These are phyloP conservation scores for Boletus sp. DNA, from an alignment of 1,284 basidiomycete genomes.

Conservation along the genomic window DNA sequence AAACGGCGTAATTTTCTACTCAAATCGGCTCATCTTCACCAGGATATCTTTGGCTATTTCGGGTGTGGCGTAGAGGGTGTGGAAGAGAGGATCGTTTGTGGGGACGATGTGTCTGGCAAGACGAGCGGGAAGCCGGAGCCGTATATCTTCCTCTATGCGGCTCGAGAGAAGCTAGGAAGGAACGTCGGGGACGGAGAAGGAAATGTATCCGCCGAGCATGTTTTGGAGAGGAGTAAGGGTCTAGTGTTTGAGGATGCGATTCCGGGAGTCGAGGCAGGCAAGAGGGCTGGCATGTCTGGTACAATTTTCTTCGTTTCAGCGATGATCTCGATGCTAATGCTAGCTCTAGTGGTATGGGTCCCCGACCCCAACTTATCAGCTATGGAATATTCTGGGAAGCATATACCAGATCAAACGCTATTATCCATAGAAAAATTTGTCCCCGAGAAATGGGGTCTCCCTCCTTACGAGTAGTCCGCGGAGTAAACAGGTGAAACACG, in stretches of 20 bases:
- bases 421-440: slow-evolving; percentile 66
- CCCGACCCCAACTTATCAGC: slow-evolving; percentile 69
- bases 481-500: background rate
- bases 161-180: slow-evolving; percentile 55
- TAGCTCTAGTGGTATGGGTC: slow-evolving; percentile 69
- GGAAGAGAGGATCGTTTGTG: slow-evolving; percentile 66
- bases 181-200: slow-evolving; percentile 56
- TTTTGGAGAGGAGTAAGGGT: slow-evolving; percentile 56
- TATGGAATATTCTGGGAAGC: slow-evolving; percentile 47
- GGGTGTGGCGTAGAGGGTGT: slow-evolving; percentile 25
- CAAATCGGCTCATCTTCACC: slow-evolving; percentile 62
- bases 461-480: slow-evolving; percentile 51
- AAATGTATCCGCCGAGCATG: slow-evolving; percentile 44
- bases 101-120: slow-evolving; percentile 54
- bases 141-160: slow-evolving; percentile 75
- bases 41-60: slow-evolving; percentile 53
- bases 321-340: slow-evolving; percentile 11
- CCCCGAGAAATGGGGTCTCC: slow-evolving; percentile 78
- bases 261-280: slow-evolving; percentile 73
- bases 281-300: slow-evolving; percentile 82
- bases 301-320: slow-evolving; percentile 30
- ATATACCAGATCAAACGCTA: slow-evolving; percentile 58
- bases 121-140: slow-evolving; percentile 71
- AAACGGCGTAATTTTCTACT: slow-evolving; percentile 62
- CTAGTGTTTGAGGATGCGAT: slow-evolving; percentile 80